Conservation (phyloP, 345 rosid genomes). For the Aegle marmelos region DNA sequence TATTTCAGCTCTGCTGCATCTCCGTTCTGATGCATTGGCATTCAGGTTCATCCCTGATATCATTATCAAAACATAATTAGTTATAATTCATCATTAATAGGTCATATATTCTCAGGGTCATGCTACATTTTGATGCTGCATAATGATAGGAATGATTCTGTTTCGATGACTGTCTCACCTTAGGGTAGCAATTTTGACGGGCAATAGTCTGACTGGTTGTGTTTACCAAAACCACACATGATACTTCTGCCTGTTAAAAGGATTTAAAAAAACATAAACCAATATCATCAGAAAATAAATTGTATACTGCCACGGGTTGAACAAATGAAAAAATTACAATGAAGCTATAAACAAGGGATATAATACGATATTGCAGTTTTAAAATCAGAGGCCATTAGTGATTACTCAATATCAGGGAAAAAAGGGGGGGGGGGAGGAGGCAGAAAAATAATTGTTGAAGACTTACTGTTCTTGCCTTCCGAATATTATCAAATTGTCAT, state of each 20-base stretch:
- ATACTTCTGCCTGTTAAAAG: constrained; percentile 27
- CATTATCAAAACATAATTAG: neutral
- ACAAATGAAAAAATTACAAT: neutral
- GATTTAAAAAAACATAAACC: neutral
- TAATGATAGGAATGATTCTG: too few species aligned
- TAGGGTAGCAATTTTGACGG: constrained; percentile 34
- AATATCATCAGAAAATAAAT: neutral
- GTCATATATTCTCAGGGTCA: neutral
- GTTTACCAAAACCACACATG: constrained; percentile 41
- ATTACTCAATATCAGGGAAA: too few species aligned
- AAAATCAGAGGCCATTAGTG: too few species aligned
- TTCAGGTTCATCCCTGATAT: neutral
- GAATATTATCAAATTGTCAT: neutral
- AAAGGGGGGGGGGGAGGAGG: too few species aligned
- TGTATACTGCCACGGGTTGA: neutral
- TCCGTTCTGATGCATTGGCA: neutral
- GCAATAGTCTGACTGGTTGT: constrained; percentile 36
- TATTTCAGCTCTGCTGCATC: constrained; percentile 4
- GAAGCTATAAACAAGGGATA: neutral
- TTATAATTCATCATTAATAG: too few species aligned
- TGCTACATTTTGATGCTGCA: too few species aligned
- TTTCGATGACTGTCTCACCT: constrained; percentile 17
- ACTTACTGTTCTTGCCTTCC: neutral
- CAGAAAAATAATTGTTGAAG: neutral
- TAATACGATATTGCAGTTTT: too few species aligned